Percentiles rank a stretch among this genome's conserved stretches.
Conservation (phyloP, 139 green algal species). For the Haematococcus lacustris region DNA sequence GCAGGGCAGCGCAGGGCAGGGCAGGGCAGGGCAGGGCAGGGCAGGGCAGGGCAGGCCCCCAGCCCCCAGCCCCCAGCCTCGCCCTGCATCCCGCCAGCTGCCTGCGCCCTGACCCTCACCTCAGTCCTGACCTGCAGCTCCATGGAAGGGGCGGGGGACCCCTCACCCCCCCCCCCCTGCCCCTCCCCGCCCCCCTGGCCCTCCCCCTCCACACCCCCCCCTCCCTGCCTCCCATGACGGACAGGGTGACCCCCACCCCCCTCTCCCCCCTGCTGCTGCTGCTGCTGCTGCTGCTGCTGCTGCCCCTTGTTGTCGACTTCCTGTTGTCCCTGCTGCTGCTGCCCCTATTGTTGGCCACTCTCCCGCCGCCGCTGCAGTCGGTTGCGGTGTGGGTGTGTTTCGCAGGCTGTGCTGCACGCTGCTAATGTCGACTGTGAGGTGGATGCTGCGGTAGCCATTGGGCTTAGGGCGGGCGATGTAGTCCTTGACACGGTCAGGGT, state of each 20-base stretch:
- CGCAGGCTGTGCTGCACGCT: neutral
- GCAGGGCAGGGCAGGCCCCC: no score
- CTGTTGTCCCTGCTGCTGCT: neutral
- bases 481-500: constrained; percentile 74
- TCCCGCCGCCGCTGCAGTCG: neutral
- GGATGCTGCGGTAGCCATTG: constrained; percentile 88
- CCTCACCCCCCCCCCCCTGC: neutral
- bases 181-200: neutral
- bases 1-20: no score
- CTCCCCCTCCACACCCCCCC: neutral
- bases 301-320: neutral
- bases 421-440: constrained; percentile 60
- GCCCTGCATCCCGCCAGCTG: no score
- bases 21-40: no score
- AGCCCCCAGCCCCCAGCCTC: no score
- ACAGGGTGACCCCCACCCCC: no score
- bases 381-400: neutral
- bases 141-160: neutral
- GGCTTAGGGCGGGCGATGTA: constrained; percentile 80
- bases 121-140: constrained; percentile 7
- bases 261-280: neutral
- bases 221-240: neutral
- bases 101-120: no score
- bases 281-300: neutral
- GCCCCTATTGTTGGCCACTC: neutral